Base-by-base conservation (phyloP, 1,284 basidiomycete species). In the Pascua sp. region DNA sequence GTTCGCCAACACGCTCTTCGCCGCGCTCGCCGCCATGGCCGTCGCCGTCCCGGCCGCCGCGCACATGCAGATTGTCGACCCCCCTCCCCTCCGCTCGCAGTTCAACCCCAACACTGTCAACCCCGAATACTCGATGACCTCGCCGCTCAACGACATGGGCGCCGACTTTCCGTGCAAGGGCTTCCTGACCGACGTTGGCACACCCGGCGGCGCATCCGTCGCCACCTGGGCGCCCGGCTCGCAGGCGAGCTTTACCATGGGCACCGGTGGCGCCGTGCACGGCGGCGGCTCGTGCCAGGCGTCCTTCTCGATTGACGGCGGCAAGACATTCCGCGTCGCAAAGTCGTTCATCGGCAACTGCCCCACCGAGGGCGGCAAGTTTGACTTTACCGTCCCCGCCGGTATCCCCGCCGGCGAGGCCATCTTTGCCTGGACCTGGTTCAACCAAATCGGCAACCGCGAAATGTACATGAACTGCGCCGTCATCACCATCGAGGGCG, bases 391-490 rank as follows among this genome's bases (percentile, higher is more conserved):
- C 3, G 69, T 80, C 36, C 78, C 79, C 5, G 41, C 41, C 9
- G 66, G 71, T 24, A 69, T 76, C 0, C 77, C 78, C 0, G 54
- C 65, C 8, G 77, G 72, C 10, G 67, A 76, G 37, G 78, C 77
- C 7, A 57, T 79, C n/a, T 78, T 80, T 49, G 67, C 70, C 16
- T 80, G 79, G 79, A 70, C 67, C 10, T 80, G 79, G 79, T 77
- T 77, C 68, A 80, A 80, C 66, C 50, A 57, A 45, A 18, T 60
- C 36, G 77, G 77, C 15, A 76, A 76, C 54, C 66, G 75, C 39
- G 75, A 76, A 47, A 71, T 75, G 69, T 73, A 79, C 70, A 70
- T 73, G 62, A 78, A 79, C 63, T 79, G 78, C 53, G 78, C 78
- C 7, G 58, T 70, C 10, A 72, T 80, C 51, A 73, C 69, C 32